phyloP scores from a whole-genome alignment of 345 rosid species.

The Eucalyptus lansdowneana region DNA sequence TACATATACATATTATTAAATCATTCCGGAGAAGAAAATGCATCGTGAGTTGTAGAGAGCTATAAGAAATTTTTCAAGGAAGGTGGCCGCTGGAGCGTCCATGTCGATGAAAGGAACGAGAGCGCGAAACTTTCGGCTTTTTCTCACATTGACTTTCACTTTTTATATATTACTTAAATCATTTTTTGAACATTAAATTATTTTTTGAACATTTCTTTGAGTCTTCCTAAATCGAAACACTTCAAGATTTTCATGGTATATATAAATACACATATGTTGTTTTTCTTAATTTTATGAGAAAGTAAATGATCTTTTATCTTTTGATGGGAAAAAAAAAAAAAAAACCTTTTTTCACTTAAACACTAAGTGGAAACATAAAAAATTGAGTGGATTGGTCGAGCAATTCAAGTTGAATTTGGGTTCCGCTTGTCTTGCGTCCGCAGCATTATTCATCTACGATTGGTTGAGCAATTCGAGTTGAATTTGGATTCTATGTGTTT shows the following conservation, averaged over 20 bases:
- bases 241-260: neutral
- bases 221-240: neutral
- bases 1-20: neutral
- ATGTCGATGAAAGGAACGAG: neutral
- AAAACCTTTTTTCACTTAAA: too few species aligned
- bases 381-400: neutral
- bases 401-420: neutral
- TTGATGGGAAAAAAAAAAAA: neutral
- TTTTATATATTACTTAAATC: neutral
- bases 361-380: neutral
- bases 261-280: neutral
- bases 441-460: neutral
- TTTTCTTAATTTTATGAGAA: neutral
- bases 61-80: accelerated
- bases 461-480: neutral
- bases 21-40: neutral
- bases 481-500: neutral
- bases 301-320: neutral
- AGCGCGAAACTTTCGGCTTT: neutral
- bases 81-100: neutral
- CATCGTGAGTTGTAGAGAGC: neutral
- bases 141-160: neutral
- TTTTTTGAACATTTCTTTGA: neutral
- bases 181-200: neutral
- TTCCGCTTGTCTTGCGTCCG: neutral